A percentile compares a stretch with the other conserved stretches of the same genome.
Conservation (phyloP, 106 monocot genomes). For the Dendrobium huoshanense region DNA sequence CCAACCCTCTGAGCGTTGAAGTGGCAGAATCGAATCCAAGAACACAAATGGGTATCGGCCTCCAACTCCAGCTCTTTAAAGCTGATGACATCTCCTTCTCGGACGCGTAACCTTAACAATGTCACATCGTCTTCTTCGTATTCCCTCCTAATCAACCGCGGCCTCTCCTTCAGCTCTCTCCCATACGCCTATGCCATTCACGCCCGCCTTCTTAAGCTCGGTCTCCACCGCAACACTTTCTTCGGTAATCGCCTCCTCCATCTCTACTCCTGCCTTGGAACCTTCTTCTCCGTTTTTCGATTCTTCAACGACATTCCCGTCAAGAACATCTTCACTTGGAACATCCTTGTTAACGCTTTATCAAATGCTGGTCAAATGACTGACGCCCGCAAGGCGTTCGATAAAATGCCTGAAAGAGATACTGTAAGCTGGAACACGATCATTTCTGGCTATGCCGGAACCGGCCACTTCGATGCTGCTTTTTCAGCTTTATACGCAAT, state of each 20-base stretch:
- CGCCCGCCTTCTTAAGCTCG: constrained; percentile 36
- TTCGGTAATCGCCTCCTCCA: constrained; percentile 40
- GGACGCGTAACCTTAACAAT: neutral
- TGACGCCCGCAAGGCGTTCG: constrained; percentile 42
- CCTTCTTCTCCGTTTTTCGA: constrained; percentile 5
- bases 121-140: constrained; percentile 13
- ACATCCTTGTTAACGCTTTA: constrained; percentile 28
- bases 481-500: constrained; percentile 18
- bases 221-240: constrained; percentile 32
- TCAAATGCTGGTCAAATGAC: constrained; percentile 12
- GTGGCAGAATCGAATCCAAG: neutral
- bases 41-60: neutral
- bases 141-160: constrained; percentile 22
- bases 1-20: neutral
- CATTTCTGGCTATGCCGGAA: constrained; percentile 29
- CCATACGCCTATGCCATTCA: constrained; percentile 24
- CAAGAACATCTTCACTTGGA: constrained; percentile 55
- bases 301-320: constrained; percentile 27
- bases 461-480: constrained; percentile 17
- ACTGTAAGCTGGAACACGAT: constrained; percentile 55
- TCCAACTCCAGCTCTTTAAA: neutral
- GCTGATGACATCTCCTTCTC: constrained; percentile 1
- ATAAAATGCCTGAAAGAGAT: constrained; percentile 48
- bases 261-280: constrained; percentile 37
- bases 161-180: constrained; percentile 19